Conservation (phyloP, 1,284 basidiomycete species). For the Tilletiopsis washingtonensis region DNA sequence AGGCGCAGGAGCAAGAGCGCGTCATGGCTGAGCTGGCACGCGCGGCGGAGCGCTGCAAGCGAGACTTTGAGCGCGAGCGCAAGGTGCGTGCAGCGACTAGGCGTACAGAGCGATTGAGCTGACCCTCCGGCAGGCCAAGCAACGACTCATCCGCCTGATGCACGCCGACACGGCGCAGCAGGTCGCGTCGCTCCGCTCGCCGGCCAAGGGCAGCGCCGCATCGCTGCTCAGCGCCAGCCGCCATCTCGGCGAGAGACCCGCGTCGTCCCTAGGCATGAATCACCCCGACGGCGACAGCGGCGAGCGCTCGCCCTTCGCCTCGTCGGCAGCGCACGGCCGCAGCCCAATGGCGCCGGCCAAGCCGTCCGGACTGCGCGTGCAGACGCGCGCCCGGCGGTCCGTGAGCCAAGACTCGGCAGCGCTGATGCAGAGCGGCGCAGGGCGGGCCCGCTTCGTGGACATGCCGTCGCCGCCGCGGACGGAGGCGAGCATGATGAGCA, state of each 20-base stretch:
- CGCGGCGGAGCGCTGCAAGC: neutral
- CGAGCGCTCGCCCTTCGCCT: neutral
- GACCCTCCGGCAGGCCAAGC: too few relatives aligned
- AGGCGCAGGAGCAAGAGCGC: neutral
- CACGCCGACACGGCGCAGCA: too few relatives aligned
- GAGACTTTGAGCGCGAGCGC: neutral
- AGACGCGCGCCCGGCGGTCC: neutral
- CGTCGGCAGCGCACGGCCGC: neutral
- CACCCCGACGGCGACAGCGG: neutral
- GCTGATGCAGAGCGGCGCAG: neutral
- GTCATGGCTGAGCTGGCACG: neutral
- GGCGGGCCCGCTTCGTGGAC: too few relatives aligned
- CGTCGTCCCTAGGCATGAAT: too few relatives aligned
- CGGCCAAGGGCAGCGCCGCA: too few relatives aligned
- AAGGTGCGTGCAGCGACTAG: neutral
- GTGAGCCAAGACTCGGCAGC: neutral
- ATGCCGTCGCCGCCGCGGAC: too few relatives aligned
- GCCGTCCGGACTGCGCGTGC: too few relatives aligned
- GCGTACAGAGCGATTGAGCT: too few relatives aligned
- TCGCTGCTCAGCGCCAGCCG: too few relatives aligned
- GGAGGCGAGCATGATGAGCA: neutral
- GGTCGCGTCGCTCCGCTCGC: too few relatives aligned
- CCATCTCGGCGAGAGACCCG: neutral
- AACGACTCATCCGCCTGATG: too few relatives aligned
- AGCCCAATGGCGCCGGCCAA: too few relatives aligned